Evolutionary conservation across 2,329 filamentous ascomycete species (phyloP), one percentile per base, ranked within the genome.

Genomic region (Chrysosporium keratinophilum): DNA sequence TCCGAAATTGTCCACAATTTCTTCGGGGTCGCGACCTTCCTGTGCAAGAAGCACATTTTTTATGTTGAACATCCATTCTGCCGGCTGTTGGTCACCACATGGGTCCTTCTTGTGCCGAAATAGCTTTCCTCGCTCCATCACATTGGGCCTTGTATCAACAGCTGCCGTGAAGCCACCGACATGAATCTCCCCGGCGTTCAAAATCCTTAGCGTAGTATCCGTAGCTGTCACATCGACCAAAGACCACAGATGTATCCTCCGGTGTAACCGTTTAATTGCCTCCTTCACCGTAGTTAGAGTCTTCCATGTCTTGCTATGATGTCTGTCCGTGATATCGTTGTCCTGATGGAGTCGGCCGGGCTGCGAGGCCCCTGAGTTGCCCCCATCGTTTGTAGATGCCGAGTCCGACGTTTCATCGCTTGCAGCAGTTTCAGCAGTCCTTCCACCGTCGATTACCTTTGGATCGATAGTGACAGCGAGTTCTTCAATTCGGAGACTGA

Each of bases 51-150:
- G 76, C 45, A 97, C 79, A 68, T 90, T 96, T 56, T 88, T 82
- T 50, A 91, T 71, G 6, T 85, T 85, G 62, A 95, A 78, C 59
- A 94, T 91, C 91, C 94, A 98, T 74, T 98, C 94, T 1, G 90
- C 91, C 39, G 93, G 89, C 45, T 80, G 78, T 61, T 85, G 82
- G 48, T 81, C 74, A 28, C 77, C 76, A 42, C 76, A 76, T 59
- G 80, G 76, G 59, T 82, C 76, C 64, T 83, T 82, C 69, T 85
- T 79, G 64, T 88, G 87, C 61, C 90, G 84, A 69, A 95, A 95
- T 63, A 95, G 84, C 43, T 89, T 85, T 56, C 88, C 88, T 52
- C 89, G 82, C 65, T 96, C 90, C 31, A 95, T 88, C 70, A 90
- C 91, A 71, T 95, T 94, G 57, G 82, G 83, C 61, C 94, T 78